Base-by-base conservation (phyloP, 345 rosid species). In the Sonneratia alba region DNA sequence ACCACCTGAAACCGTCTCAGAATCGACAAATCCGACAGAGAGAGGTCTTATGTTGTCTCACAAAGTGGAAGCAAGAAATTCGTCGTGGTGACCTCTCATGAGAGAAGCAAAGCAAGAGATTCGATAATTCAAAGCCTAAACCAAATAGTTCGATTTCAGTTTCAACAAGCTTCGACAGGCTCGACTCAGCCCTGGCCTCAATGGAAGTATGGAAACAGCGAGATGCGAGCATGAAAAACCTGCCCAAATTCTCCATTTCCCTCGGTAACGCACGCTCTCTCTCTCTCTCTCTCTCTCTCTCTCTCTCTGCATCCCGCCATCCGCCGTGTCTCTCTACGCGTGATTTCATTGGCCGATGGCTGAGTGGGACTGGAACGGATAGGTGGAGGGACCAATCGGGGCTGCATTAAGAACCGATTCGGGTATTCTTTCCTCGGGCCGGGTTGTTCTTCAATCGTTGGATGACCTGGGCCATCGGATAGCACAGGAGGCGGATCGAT, bases 391-490 rank as follows among this genome's bases (percentile, higher is more conserved):
- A 40, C 18, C 56, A 69, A 19, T 32, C 71, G 61, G 71, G 14
- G 68, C 68, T 14, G 45, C 68, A n/a, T 16, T 11, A 34, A 63
- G 21, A 27, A 42, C 43, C 68, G 36, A 59, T 32, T 14, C 37
- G 19, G 61, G 56, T 15, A 14, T 11, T 24, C 10, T 21, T 11
- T 18, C 21, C 56, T 40, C 59, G 61, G 71, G 61, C 22, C 42
- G 13, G 36, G 57, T 47, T 48, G 4, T 48, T 1, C 36, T 69
- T 59, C 72, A 73, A 66, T 76, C 73, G 77, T 61, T 74, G 66
- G 73, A 59, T 55, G 53, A 11, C 40, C 10, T 67, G n/a, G 24
- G 12, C 77, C 81, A 83, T 81, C 65, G 74, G 85, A 81, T 85
- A 47, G 40, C 6, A 4, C 0, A 6, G 1, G 32, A 51, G 72